A percentile compares a stretch with the other conserved stretches of the same genome.
These are phyloP conservation scores for Mallotus repandus DNA, from an alignment of 441 rosid species.

Conservation along the genomic window DNA sequence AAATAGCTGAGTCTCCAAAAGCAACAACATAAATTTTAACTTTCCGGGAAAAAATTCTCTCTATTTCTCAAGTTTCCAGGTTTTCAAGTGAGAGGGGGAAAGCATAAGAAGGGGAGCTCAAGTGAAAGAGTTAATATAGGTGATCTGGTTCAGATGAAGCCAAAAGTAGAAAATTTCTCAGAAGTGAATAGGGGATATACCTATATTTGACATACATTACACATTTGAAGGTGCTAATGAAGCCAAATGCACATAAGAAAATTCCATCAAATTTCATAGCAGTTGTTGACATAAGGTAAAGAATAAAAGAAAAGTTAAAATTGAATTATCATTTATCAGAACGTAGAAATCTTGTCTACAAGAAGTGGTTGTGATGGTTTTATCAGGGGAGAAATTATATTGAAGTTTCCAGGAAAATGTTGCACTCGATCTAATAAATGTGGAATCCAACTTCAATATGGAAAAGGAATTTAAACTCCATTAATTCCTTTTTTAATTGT, in stretches of 20 bases:
- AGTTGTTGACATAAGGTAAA: not conserved
- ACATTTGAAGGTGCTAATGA: not conserved
- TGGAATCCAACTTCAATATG: too few species aligned
- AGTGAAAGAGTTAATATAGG: constrained; percentile 1
- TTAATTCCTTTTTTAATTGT: too few species aligned
- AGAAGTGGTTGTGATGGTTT: too few species aligned
- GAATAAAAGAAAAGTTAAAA: not conserved
- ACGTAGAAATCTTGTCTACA: not conserved
- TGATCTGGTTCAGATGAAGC: constrained; percentile 6
- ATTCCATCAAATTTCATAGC: constrained; percentile 7
- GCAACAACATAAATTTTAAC: not conserved
- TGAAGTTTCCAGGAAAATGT: too few species aligned
- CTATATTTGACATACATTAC: not conserved
- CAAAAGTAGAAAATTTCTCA: not conserved
- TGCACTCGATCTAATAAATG: too few species aligned
- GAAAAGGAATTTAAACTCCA: too few species aligned
- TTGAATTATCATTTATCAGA: not conserved
- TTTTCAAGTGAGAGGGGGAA: not conserved
- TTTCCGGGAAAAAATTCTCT: not conserved
- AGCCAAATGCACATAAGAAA: constrained; percentile 3
- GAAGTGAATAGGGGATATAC: not conserved
- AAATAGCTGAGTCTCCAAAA: constrained; percentile 19
- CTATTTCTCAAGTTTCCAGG: not conserved
- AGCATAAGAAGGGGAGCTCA: not conserved
- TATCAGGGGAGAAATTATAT: too few species aligned